These are phyloP conservation scores for Pseudonitzschia multiseries DNA, from an alignment of 108 stramenopile genomes.

Conservation along the genomic window DNA sequence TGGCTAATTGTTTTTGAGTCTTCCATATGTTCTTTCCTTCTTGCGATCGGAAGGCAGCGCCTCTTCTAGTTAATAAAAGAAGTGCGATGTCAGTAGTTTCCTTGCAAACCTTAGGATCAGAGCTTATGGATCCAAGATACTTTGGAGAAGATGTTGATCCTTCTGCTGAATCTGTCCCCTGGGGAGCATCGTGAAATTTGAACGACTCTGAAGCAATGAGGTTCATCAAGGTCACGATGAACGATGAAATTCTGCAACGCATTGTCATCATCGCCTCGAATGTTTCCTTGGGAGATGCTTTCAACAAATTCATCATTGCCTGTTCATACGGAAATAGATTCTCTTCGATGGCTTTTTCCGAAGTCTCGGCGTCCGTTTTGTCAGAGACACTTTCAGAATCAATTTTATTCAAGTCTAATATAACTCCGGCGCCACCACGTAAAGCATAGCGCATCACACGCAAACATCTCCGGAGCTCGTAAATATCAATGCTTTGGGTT, in stretches of 20 bases:
- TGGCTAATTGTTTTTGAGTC: constrained; percentile 75
- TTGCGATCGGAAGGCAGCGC: constrained; percentile 62
- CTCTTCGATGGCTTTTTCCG: constrained; percentile 24
- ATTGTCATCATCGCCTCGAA: constrained; percentile 39
- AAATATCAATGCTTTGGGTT: constrained; percentile 19
- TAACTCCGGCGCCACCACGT: constrained; percentile 67
- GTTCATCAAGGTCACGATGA: constrained; percentile 50
- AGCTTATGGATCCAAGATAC: constrained; percentile 39
- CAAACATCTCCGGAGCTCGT: constrained; percentile 49
- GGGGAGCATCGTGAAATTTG: constrained; percentile 34
- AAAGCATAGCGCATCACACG: constrained; percentile 72
- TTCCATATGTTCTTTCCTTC: constrained; percentile 75
- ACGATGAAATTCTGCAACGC: constrained; percentile 48
- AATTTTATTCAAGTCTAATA: constrained; percentile 52
- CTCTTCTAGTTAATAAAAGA: constrained; percentile 67
- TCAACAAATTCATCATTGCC: constrained; percentile 55
- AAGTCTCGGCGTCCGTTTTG: constrained; percentile 14
- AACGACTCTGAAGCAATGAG: constrained; percentile 73
- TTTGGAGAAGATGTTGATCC: constrained; percentile 10
- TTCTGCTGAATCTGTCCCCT: constrained; percentile 21
- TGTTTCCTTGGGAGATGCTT: constrained; percentile 41
- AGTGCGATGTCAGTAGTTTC: constrained; percentile 69
- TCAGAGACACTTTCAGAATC: constrained; percentile 23
- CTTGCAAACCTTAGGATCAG: constrained; percentile 81
- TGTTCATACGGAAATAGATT: constrained; percentile 63